A percentile compares a stretch with the other conserved stretches of the same genome.
Evolutionary conservation across 352 stramenopile genomes (phyloP).

Genomic region (Porosira glacialis): DNA sequence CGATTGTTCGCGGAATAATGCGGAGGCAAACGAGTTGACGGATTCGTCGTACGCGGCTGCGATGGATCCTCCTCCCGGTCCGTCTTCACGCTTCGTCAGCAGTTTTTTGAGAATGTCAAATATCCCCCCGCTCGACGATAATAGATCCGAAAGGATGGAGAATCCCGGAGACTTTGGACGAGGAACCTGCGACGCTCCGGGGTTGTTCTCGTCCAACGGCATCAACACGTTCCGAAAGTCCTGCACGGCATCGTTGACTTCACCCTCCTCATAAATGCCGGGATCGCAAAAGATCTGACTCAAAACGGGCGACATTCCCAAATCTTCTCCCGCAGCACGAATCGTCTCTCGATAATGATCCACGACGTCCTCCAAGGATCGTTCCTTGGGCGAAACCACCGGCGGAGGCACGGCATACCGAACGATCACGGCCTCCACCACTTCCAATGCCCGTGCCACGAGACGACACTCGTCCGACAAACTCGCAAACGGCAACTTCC

Average conservation of each 20-base stretch:
- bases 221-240: slow-evolving; percentile 42
- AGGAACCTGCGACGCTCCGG: slow-evolving; percentile 16
- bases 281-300: slow-evolving; percentile 29
- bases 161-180: slow-evolving; percentile 70
- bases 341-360: slow-evolving; percentile 16
- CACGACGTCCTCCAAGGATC: slow-evolving; percentile 33
- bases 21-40: slow-evolving; percentile 33
- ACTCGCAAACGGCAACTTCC: slow-evolving; percentile 52
- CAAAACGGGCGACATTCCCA: slow-evolving; percentile 35
- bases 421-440: slow-evolving; percentile 62
- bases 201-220: slow-evolving; percentile 10
- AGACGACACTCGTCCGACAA: slow-evolving; percentile 60
- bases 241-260: slow-evolving; percentile 24
- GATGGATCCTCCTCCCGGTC: slow-evolving; percentile 12
- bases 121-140: slow-evolving; percentile 44
- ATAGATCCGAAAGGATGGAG: slow-evolving; percentile 54
- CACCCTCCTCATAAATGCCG: slow-evolving; percentile 25
- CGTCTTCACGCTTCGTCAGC: slow-evolving; percentile 26
- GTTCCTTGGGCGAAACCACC: background rate
- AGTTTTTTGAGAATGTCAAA: slow-evolving; percentile 42
- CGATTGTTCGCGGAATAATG: slow-evolving; percentile 47
- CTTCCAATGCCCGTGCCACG: slow-evolving; percentile 53
- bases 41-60: slow-evolving; percentile 26
- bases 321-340: slow-evolving; percentile 21
- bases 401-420: slow-evolving; percentile 54